Conservation (phyloP, 768 basidiomycete species). For the Strobilomyces confusus region DNA sequence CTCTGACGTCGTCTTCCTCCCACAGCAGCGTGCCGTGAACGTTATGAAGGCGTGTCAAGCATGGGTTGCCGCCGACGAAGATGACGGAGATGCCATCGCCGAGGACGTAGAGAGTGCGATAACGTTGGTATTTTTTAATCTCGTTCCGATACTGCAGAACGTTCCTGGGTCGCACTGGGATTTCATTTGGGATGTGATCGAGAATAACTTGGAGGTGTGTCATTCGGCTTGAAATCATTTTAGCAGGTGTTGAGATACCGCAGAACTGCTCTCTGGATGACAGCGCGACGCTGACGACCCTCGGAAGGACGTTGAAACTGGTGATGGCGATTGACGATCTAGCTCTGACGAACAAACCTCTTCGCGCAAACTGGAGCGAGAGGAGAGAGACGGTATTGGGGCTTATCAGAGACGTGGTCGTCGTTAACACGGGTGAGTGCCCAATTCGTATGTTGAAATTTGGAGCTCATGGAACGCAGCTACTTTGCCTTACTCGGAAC, state of each 20-base stretch:
- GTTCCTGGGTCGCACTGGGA: slow-evolving; percentile 90
- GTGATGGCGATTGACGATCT: slow-evolving; percentile 69
- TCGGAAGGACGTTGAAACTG: slow-evolving; percentile 70
- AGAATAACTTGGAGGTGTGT: slow-evolving; percentile 82
- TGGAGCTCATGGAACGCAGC: slow-evolving; percentile 2
- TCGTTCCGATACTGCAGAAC: slow-evolving; percentile 86
- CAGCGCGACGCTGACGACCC: slow-evolving; percentile 48
- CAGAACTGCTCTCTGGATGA: slow-evolving; percentile 64
- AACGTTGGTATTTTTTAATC: slow-evolving; percentile 64
- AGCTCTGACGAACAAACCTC: slow-evolving; percentile 62
- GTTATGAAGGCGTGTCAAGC: slow-evolving; percentile 77
- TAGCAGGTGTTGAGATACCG: background rate
- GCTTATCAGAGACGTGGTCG: slow-evolving; percentile 58
- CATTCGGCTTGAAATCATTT: background rate
- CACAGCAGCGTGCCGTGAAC: slow-evolving; percentile 81
- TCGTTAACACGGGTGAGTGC: slow-evolving; percentile 48
- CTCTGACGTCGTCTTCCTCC: slow-evolving; percentile 78
- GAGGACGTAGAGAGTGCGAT: slow-evolving; percentile 80
- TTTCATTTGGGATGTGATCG: slow-evolving; percentile 83
- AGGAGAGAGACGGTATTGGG: slow-evolving; percentile 49
- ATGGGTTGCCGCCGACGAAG: slow-evolving; percentile 66
- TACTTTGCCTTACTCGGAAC: slow-evolving; percentile 39
- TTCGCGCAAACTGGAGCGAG: slow-evolving; percentile 67
- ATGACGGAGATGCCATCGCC: slow-evolving; percentile 57
- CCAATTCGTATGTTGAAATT: background rate